phyloP scores from a whole-genome alignment of 2,329 filamentous ascomycete species.

The Hirsutella rhossiliensis region DNA sequence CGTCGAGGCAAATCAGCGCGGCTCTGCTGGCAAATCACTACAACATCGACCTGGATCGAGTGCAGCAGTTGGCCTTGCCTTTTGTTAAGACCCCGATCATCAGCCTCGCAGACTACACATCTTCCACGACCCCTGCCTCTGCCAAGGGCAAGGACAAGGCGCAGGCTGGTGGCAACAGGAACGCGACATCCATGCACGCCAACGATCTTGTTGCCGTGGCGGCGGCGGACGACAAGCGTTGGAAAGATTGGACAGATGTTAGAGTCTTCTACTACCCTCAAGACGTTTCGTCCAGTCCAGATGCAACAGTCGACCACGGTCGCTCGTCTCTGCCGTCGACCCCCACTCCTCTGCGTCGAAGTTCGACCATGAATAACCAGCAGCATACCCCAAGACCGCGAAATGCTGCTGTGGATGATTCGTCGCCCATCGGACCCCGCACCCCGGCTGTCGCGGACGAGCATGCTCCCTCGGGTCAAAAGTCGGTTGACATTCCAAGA shows the following conservation, averaged over 20 bases:
- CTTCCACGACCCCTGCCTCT: constrained; percentile 43
- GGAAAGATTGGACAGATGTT: constrained; percentile 72
- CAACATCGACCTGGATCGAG: constrained; percentile 63
- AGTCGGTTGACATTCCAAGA: constrained; percentile 53
- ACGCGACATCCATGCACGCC: constrained; percentile 54
- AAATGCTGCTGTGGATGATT: constrained; percentile 22
- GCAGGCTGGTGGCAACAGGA: constrained; percentile 25
- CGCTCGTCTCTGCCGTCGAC: constrained; percentile 47
- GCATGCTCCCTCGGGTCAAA: constrained; percentile 29
- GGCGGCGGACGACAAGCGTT: constrained; percentile 44
- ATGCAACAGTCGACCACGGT: constrained; percentile 12
- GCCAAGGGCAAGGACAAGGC: constrained; percentile 68
- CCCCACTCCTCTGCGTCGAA: constrained; percentile 64
- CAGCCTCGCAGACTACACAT: constrained; percentile 37
- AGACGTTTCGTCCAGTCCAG: constrained; percentile 13
- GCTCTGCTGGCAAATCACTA: constrained; percentile 77
- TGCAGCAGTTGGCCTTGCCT: constrained; percentile 72
- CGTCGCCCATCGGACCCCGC: constrained; percentile 36
- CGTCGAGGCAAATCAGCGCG: constrained; percentile 54
- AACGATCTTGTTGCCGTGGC: constrained; percentile 73
- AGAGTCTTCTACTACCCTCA: constrained; percentile 66
- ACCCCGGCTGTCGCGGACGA: constrained; percentile 26
- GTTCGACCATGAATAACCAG: constrained; percentile 39
- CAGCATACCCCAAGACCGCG: constrained; percentile 30
- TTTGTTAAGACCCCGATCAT: constrained; percentile 61